Percentiles rank a stretch among this genome's conserved stretches.
Conservation (phyloP, 345 rosid species). For the Aurinia saxatilis region DNA sequence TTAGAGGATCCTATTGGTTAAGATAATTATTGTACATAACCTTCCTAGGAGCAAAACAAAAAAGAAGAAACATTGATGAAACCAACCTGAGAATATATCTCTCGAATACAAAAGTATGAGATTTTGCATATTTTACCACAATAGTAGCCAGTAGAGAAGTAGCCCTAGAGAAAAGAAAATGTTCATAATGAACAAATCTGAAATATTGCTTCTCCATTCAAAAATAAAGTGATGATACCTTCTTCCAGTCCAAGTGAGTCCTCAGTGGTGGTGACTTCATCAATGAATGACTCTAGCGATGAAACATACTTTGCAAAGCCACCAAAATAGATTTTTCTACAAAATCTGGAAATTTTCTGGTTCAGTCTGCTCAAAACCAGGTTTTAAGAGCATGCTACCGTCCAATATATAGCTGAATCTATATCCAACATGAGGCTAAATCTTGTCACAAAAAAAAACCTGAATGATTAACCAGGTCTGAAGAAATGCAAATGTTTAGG, state of each 20-base stretch:
- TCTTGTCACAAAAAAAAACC: conserved; percentile 45
- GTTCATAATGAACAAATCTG: background rate
- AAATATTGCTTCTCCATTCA: background rate
- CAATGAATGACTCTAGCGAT: conserved; percentile 64
- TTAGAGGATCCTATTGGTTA: conserved; percentile 63
- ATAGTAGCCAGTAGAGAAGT: conserved; percentile 73
- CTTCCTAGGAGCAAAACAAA: background rate
- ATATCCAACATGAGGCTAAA: conserved; percentile 90
- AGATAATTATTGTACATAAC: background rate
- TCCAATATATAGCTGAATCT: conserved; percentile 79
- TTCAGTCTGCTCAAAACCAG: background rate
- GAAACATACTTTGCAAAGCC: conserved; percentile 64
- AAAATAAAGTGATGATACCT: conserved; percentile 39
- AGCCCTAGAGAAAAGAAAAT: conserved; percentile 49
- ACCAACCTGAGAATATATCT: conserved; percentile 82
- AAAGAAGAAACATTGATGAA: background rate
- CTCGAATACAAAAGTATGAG: conserved; percentile 87
- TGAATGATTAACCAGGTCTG: background rate
- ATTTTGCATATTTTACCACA: conserved; percentile 65
- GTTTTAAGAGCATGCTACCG: conserved; percentile 40
- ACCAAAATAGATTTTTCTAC: background rate
- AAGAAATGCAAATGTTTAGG: background rate
- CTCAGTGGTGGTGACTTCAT: conserved; percentile 42
- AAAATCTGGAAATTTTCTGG: background rate
- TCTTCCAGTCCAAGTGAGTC: conserved; percentile 80